These are phyloP conservation scores for Scheffersomyces cryptocercus DNA, from an alignment of 1,139 yeast species.

Conservation along the genomic window DNA sequence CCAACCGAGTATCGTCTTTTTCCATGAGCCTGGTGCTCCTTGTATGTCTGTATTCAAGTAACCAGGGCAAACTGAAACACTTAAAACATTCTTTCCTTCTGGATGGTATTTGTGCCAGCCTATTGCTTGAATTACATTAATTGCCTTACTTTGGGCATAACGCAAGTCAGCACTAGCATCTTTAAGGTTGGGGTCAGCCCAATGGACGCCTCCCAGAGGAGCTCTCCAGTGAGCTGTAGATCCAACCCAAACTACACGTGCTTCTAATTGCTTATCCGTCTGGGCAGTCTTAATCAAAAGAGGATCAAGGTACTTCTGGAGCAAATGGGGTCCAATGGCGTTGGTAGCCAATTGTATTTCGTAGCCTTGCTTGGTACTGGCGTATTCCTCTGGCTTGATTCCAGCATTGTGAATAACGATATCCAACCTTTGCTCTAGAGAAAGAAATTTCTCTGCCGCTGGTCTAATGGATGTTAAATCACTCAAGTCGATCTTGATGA, in stretches of 20 bases:
- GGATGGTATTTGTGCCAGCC: constrained; percentile 40
- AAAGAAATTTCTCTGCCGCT: constrained; percentile 34
- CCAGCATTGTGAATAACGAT: constrained; percentile 53
- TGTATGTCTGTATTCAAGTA: constrained; percentile 40
- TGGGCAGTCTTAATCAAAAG: constrained; percentile 33
- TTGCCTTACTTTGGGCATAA: constrained; percentile 54
- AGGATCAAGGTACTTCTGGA: constrained; percentile 47
- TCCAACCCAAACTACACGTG: constrained; percentile 50
- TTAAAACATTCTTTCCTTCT: constrained; percentile 26
- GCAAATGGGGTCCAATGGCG: constrained; percentile 48
- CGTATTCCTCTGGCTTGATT: constrained; percentile 37
- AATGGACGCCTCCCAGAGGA: constrained; percentile 42
- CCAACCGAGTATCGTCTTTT: not conserved
- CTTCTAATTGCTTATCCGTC: constrained; percentile 6
- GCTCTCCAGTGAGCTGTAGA: constrained; percentile 40
- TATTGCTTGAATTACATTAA: constrained; percentile 41
- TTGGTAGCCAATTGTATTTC: constrained; percentile 53
- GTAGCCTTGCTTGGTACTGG: constrained; percentile 35
- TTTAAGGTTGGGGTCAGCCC: constrained; percentile 33
- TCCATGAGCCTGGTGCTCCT: constrained; percentile 7
- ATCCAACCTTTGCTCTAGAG: constrained; percentile 29
- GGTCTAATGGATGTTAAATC: constrained; percentile 47
- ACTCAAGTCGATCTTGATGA: constrained; percentile 37
- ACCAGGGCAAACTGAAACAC: constrained; percentile 52
- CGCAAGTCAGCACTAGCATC: constrained; percentile 6